Conservation (phyloP, 2,329 filamentous ascomycete species). For the Fusarium fracticaudum region DNA sequence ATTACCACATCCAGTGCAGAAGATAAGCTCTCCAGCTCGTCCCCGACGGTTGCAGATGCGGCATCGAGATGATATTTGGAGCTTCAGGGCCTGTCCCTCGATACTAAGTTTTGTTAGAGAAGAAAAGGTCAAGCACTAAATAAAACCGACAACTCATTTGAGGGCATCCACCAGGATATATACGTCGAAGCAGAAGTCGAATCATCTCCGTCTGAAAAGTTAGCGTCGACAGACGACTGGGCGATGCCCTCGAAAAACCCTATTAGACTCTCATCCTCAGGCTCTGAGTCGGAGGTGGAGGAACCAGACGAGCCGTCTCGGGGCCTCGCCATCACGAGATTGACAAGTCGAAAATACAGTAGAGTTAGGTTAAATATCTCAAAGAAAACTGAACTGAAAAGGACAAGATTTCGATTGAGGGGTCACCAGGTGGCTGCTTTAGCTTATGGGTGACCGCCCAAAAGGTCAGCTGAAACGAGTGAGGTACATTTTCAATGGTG, state of each 20-base stretch:
- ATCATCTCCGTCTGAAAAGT: neutral
- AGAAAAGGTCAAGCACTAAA: rapidly evolving
- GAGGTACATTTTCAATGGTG: neutral
- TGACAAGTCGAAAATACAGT: rapidly evolving
- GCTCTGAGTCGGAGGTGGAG: neutral
- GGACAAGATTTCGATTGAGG: neutral
- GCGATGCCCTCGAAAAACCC: neutral
- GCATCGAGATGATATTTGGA: neutral
- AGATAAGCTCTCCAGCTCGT: neutral
- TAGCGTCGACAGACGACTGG: neutral
- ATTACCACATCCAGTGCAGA: neutral
- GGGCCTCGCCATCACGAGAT: rapidly evolving
- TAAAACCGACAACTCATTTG: neutral
- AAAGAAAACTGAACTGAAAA: neutral
- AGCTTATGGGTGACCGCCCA: neutral
- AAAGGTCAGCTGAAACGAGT: neutral
- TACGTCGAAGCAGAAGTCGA: rapidly evolving
- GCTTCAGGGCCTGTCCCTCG: neutral
- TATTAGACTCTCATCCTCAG: neutral
- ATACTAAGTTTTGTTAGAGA: neutral
- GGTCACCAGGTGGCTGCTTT: neutral
- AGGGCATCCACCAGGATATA: neutral
- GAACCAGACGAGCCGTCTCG: neutral
- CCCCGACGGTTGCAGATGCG: neutral
- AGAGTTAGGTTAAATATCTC: rapidly evolving